Percentiles rank a stretch among this genome's conserved stretches.
These are phyloP conservation scores for Ogataea angusta DNA, from an alignment of 805 yeast genomes.

Conservation along the genomic window DNA sequence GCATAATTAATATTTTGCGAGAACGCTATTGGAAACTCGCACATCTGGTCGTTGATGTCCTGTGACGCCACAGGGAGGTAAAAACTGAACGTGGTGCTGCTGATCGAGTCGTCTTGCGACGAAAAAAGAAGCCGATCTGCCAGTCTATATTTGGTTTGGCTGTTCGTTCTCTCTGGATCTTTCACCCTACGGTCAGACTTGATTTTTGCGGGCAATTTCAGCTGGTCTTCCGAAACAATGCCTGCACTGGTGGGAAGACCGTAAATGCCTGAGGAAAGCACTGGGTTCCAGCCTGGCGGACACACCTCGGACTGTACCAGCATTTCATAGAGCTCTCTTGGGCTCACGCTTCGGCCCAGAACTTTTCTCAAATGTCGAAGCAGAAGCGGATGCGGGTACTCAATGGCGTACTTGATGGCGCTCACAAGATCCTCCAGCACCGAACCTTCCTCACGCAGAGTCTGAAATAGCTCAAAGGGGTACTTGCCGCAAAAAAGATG, in stretches of 20 bases:
- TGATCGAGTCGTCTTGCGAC: constrained; percentile 15
- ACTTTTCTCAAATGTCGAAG: constrained; percentile 14
- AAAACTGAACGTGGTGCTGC: constrained; percentile 20
- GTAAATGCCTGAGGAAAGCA: constrained; percentile 27
- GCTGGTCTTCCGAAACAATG: constrained; percentile 1
- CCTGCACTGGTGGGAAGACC: neutral
- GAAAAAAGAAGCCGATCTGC: constrained; percentile 24
- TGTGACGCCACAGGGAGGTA: constrained; percentile 27
- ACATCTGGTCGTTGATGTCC: constrained; percentile 10
- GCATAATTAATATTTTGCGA: constrained; percentile 1
- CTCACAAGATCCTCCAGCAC: constrained; percentile 23
- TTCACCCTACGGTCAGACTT: too few species aligned
- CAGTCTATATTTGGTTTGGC: constrained; percentile 13
- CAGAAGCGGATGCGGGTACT: constrained; percentile 32
- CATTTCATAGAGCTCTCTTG: constrained; percentile 16
- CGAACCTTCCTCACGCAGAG: constrained; percentile 13
- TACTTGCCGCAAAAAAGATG: constrained; percentile 17
- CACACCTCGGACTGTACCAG: constrained; percentile 19
- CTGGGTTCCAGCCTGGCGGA: constrained; percentile 21
- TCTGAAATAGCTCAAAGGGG: constrained; percentile 14
- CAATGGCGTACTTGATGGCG: constrained; percentile 29
- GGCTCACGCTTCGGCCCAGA: constrained; percentile 12
- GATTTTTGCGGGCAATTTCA: constrained; percentile 1
- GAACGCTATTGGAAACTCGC: constrained; percentile 17
- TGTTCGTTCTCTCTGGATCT: too few species aligned